Conservation (phyloP, 1,284 basidiomycete genomes). For the Moniliophthora roreri region DNA sequence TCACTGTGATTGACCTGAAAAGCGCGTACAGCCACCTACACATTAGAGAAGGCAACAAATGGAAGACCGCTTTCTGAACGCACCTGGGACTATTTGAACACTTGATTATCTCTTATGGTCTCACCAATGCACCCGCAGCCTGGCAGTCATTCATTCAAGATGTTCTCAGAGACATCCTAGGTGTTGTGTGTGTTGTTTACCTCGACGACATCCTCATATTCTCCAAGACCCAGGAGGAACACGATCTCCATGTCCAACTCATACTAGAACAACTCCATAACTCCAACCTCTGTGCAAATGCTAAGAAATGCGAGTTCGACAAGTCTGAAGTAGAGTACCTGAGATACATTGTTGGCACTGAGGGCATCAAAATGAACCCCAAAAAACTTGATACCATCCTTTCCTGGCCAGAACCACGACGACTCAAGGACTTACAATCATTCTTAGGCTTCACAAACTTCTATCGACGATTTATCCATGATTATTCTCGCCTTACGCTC, state of each 20-base stretch:
- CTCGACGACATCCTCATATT: no score
- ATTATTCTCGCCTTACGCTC: slow-evolving; percentile 24
- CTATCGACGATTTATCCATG: slow-evolving; percentile 34
- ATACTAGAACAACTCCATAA: no score
- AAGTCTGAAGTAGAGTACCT: slow-evolving; percentile 38
- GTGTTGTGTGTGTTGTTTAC: slow-evolving; percentile 25
- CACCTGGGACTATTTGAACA: no score
- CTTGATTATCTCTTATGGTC: slow-evolving; percentile 31
- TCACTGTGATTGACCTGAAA: no score
- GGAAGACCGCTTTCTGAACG: no score
- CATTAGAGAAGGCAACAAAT: no score
- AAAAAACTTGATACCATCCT: slow-evolving; percentile 34
- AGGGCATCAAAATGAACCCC: slow-evolving; percentile 38
- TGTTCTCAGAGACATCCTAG: slow-evolving; percentile 18
- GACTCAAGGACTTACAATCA: no score
- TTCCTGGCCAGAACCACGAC: no score
- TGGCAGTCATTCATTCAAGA: slow-evolving; percentile 14
- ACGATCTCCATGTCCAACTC: no score
- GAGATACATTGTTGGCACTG: slow-evolving; percentile 25
- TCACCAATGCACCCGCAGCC: slow-evolving; percentile 18
- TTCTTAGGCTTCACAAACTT: no score
- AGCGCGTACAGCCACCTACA: no score
- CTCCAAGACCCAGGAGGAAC: no score
- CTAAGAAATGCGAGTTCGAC: slow-evolving; percentile 33
- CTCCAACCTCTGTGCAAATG: slow-evolving; percentile 26